Evolutionary conservation across 805 yeast genomes (phyloP).

Genomic region (Ogataea nitratoaversa): DNA sequence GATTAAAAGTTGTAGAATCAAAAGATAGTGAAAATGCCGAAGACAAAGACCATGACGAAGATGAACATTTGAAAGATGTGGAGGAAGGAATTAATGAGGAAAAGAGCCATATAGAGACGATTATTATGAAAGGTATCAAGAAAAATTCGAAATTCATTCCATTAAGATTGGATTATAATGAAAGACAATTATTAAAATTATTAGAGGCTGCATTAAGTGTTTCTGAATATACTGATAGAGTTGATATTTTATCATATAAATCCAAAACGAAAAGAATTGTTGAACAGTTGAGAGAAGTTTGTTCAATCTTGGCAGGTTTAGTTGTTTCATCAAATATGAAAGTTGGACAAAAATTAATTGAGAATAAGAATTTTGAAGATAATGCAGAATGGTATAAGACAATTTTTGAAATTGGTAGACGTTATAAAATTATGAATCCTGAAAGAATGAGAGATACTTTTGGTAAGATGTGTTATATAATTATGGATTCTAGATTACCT

Average conservation of each 20-base stretch:
- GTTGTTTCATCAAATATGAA: conserved; percentile 76
- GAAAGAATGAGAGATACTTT: conserved; percentile 74
- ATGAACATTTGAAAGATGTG: conserved; percentile 16
- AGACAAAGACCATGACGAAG: conserved; percentile 8
- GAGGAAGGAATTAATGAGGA: conserved; percentile 3
- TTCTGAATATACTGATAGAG: conserved; percentile 75
- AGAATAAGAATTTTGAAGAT: conserved; percentile 62
- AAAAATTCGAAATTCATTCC: conserved; percentile 57
- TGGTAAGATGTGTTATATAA: conserved; percentile 79
- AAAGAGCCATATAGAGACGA: conserved; percentile 10
- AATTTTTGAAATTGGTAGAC: conserved; percentile 72
- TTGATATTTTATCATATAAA: conserved; percentile 62
- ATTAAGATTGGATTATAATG: conserved; percentile 61
- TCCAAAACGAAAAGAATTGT: conserved; percentile 71
- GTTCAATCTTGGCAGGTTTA: conserved; percentile 73
- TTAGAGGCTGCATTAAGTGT: conserved; percentile 76
- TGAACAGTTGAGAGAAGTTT: conserved; percentile 67
- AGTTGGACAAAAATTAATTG: conserved; percentile 58
- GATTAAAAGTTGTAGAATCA: conserved; percentile 16
- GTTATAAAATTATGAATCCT: conserved; percentile 82
- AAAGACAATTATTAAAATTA: conserved; percentile 61
- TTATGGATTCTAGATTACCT: conserved; percentile 76
- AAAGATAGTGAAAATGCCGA: conserved; percentile 17
- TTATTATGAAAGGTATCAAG: conserved; percentile 35
- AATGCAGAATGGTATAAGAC: conserved; percentile 70